These are phyloP conservation scores for Fusarium verrucosum DNA, from an alignment of 2,329 filamentous ascomycete species.

Conservation along the genomic window DNA sequence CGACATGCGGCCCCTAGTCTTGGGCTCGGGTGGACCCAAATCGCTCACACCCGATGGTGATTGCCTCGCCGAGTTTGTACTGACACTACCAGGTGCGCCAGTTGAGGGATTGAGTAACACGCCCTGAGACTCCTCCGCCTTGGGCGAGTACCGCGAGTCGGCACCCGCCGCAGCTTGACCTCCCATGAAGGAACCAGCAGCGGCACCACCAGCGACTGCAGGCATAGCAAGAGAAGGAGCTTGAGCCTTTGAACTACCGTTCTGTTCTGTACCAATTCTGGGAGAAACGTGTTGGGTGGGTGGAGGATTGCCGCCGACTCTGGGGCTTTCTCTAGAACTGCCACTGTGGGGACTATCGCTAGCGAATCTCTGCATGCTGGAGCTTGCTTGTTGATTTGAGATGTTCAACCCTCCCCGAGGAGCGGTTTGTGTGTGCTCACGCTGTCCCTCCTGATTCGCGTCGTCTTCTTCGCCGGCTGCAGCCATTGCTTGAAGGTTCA, in stretches of 20 bases:
- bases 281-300: constrained; percentile 10
- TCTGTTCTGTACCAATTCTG: constrained; percentile 9
- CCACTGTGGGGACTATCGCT: constrained; percentile 24
- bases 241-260: constrained; percentile 1
- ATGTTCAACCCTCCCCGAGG: background rate
- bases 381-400: background rate
- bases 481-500: constrained; percentile 25
- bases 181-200: constrained; percentile 3
- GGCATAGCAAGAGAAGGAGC: constrained; percentile 7
- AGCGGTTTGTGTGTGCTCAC: background rate
- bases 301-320: background rate
- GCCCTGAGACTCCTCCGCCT: constrained; percentile 14
- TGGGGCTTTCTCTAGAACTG: constrained; percentile 16
- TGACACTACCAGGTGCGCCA: constrained; percentile 15
- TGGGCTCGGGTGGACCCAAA: background rate
- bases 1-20: constrained; percentile 22
- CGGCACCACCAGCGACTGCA: background rate
- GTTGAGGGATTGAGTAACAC: constrained; percentile 34
- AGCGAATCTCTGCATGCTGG: constrained; percentile 12
- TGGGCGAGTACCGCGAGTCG: background rate
- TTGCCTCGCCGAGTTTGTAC: constrained; percentile 16
- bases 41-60: constrained; percentile 24
- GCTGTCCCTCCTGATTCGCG: background rate
- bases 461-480: constrained; percentile 9
- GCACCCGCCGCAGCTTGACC: background rate